phyloP scores from a whole-genome alignment of 2,329 filamentous ascomycete species.

The Diaporthe citriasiana region DNA sequence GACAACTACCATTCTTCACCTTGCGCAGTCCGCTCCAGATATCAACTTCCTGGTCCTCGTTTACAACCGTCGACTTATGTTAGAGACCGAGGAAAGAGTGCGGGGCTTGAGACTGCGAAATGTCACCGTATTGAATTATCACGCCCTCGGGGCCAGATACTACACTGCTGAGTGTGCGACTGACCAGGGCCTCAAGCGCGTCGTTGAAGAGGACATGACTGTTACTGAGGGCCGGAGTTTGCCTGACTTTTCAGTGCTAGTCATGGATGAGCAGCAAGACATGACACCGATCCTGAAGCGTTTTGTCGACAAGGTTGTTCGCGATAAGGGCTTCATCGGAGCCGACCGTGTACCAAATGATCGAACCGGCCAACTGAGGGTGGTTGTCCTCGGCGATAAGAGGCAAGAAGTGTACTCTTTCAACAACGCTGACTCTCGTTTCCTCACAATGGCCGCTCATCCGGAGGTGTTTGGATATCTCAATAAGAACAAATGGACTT shows the following conservation, averaged over 20 bases:
- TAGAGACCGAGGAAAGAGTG: constrained; percentile 38
- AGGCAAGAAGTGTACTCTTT: constrained; percentile 41
- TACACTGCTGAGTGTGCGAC: constrained; percentile 39
- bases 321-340: constrained; percentile 31
- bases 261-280: constrained; percentile 42
- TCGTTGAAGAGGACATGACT: constrained; percentile 39
- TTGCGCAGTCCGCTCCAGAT: constrained; percentile 30
- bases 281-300: constrained; percentile 41
- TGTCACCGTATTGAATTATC: constrained; percentile 39
- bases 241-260: constrained; percentile 36
- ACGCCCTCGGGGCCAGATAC: constrained; percentile 34
- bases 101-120: constrained; percentile 29
- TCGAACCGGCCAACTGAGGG: not conserved
- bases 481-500: constrained; percentile 33
- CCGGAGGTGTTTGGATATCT: constrained; percentile 40
- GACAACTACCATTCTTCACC: constrained; percentile 39
- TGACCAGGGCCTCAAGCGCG: constrained; percentile 40
- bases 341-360: not conserved
- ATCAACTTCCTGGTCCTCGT: constrained; percentile 37
- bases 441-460: constrained; percentile 37
- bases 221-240: constrained; percentile 23
- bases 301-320: constrained; percentile 40
- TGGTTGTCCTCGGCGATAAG: constrained; percentile 39
- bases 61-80: constrained; percentile 40
- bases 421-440: constrained; percentile 42